Evolutionary conservation across 371 early-diverging fungal genomes (phyloP).

Genomic region (Mortierella sp.): DNA sequence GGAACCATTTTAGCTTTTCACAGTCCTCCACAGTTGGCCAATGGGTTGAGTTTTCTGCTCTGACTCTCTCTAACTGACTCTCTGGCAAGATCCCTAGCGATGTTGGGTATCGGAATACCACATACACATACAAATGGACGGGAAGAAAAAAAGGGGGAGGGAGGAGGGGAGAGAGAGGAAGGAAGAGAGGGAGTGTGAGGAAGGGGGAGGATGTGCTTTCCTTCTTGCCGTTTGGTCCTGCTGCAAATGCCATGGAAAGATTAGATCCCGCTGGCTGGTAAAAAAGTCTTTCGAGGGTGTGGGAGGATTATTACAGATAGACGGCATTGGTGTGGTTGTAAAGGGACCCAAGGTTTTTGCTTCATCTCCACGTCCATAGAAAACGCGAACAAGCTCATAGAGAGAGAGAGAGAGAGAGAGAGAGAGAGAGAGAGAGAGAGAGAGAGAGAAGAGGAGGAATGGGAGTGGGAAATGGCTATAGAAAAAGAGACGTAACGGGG

Average conservation of each 20-base stretch:
- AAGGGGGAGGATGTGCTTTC: no score
- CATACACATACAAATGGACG: background rate
- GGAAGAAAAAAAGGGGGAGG: background rate
- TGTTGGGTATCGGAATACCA: background rate
- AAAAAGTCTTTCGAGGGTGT: background rate
- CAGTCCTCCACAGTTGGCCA: no score
- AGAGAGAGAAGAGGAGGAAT: no score
- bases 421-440: background rate
- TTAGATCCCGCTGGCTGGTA: constrained; percentile 20
- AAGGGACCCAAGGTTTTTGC: background rate
- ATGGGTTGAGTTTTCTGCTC: no score
- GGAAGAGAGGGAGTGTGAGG: background rate
- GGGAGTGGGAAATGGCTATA: background rate
- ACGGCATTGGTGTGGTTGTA: background rate
- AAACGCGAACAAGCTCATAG: background rate
- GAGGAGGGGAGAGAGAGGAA: background rate
- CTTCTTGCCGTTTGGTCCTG: background rate
- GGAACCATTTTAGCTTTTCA: background rate
- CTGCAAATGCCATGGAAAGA: background rate
- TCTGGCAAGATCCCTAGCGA: background rate
- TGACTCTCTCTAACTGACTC: no score
- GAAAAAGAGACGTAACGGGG: background rate
- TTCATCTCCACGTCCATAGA: no score
- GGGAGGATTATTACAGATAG: background rate
- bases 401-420: background rate